phyloP scores from a whole-genome alignment of 2,329 filamentous ascomycete species.

The Monosporascus sp. region DNA sequence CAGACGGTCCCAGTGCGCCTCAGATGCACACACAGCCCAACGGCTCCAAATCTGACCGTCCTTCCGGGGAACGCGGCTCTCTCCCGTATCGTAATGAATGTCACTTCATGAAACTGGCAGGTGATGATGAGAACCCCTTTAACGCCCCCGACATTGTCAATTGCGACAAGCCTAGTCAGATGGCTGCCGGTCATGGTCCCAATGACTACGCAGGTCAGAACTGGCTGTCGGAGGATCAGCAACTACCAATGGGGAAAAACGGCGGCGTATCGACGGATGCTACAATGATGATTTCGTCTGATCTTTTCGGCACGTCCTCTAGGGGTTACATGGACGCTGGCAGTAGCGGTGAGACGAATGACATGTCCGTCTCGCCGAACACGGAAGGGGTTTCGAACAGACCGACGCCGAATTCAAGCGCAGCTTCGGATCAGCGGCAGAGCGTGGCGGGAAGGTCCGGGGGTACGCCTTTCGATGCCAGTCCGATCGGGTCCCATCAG shows the following conservation, averaged over 20 bases:
- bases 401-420: conserved; percentile 57
- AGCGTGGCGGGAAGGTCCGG: conserved; percentile 27
- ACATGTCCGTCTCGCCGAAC: conserved; percentile 45
- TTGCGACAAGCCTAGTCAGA: conserved; percentile 19
- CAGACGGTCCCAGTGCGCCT: neutral
- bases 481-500: conserved; percentile 42
- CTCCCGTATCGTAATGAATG: conserved; percentile 40
- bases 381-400: conserved; percentile 43
- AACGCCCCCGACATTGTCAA: conserved; percentile 36
- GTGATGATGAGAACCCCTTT: conserved; percentile 36
- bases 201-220: conserved; percentile 10
- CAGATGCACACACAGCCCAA: conserved; percentile 3
- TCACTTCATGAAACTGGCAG: conserved; percentile 34
- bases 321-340: conserved; percentile 23
- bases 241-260: conserved; percentile 26
- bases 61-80: conserved; percentile 27
- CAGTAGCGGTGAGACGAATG: conserved; percentile 37
- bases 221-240: conserved; percentile 37
- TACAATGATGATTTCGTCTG: neutral
- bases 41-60: neutral
- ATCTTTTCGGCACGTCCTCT: neutral
- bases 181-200: conserved; percentile 4
- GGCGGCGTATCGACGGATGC: conserved; percentile 2
- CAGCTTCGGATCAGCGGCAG: conserved; percentile 37
- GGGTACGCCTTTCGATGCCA: conserved; percentile 45